A percentile compares a stretch with the other conserved stretches of the same genome.
Evolutionary conservation across 73 alveolate species (phyloP).

Genomic region (Paramecium biaurelia): DNA sequence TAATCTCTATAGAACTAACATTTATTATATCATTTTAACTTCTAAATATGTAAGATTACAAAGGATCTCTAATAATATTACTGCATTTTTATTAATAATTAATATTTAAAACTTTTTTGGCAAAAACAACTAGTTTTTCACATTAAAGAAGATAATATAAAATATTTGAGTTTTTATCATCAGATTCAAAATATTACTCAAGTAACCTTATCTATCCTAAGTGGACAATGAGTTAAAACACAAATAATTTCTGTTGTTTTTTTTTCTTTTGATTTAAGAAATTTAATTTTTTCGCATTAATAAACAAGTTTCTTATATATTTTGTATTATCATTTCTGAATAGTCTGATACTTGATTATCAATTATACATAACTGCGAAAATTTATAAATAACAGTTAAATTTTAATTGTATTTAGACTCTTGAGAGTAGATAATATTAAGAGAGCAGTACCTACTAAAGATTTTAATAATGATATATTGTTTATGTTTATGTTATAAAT

Average conservation of each 20-base stretch:
- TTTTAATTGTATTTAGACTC: not conserved
- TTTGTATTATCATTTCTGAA: no score
- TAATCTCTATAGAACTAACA: not conserved
- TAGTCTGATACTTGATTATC: no score
- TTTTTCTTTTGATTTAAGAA: not conserved
- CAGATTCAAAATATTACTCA: no score
- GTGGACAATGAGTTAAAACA: not conserved
- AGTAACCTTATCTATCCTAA: not conserved
- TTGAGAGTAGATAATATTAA: not conserved
- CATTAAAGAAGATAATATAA: not conserved
- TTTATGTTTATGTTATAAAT: not conserved
- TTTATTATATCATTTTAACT: not conserved
- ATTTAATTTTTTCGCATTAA: not conserved
- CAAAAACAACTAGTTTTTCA: not conserved
- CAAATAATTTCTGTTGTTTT: not conserved
- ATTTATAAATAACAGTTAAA: not conserved
- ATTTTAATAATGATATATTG: not conserved
- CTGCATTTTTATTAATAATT: not conserved
- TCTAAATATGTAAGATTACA: not conserved
- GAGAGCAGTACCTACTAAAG: not conserved
- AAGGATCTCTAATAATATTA: not conserved
- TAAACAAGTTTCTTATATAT: not conserved
- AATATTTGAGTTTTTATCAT: no score
- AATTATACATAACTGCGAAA: not conserved
- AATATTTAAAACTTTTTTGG: not conserved